Percentiles rank a stretch among this genome's conserved stretches.
Conservation (phyloP, 208 protist species). For the Acanthamoeba polyphaga region DNA sequence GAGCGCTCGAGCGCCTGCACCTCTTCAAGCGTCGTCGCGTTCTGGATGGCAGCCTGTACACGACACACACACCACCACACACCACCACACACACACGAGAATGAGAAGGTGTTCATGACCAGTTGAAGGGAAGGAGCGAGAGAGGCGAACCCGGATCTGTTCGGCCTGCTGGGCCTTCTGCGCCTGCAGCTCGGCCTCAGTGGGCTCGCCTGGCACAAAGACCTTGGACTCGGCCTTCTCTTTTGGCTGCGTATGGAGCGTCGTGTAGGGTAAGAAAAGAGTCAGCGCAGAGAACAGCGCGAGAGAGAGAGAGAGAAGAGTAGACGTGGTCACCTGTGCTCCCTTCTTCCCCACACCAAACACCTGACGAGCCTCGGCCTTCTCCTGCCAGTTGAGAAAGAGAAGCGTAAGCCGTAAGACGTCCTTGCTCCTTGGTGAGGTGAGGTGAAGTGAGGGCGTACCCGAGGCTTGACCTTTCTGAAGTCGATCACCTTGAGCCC, state of each 20-base stretch:
- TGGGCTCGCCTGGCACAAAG: conserved; percentile 38
- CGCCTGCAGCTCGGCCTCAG: background rate
- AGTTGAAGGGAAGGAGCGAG: background rate
- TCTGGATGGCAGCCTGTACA: conserved; percentile 36
- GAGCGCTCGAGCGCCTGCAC: conserved; percentile 55
- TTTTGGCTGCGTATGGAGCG: background rate
- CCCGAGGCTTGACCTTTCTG: conserved; percentile 83
- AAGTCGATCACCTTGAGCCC: conserved; percentile 90
- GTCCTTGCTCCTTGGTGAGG: no score
- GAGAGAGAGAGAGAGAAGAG: background rate
- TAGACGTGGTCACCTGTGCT: background rate
- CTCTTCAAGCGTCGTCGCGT: conserved; percentile 16
- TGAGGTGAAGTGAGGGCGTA: background rate
- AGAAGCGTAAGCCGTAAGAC: background rate
- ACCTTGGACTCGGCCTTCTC: background rate
- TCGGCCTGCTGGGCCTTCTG: conserved; percentile 13
- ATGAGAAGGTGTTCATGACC: background rate
- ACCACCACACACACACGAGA: background rate
- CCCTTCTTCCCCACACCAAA: conserved; percentile 39
- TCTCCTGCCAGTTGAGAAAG: background rate
- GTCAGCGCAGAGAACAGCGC: no score
- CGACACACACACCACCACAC: no score
- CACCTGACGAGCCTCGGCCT: conserved; percentile 12
- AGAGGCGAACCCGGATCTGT: conserved; percentile 3
- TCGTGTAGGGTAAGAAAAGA: no score